Evolutionary conservation across 2,329 filamentous ascomycete species (phyloP).

Genomic region (Polychaeton citri): DNA sequence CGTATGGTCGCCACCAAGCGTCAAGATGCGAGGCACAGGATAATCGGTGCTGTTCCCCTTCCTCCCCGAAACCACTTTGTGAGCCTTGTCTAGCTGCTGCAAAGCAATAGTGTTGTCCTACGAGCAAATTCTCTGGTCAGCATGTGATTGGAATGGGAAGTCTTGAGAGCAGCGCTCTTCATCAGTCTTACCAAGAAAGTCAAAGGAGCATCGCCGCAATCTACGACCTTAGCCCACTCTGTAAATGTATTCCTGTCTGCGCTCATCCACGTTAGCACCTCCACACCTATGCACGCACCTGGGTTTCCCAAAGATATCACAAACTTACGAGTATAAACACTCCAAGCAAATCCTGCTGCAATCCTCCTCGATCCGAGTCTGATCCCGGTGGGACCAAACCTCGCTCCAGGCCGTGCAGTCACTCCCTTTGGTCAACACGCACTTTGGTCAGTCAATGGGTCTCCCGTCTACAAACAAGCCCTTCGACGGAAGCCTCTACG

Average conservation of each 20-base stretch:
- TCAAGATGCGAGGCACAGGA: conserved; percentile 37
- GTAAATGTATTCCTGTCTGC: conserved; percentile 15
- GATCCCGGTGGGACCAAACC: conserved; percentile 41
- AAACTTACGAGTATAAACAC: conserved; percentile 36
- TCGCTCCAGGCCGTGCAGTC: conserved; percentile 38
- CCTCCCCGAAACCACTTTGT: conserved; percentile 37
- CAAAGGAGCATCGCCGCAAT: conserved; percentile 42
- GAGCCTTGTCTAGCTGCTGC: conserved; percentile 39
- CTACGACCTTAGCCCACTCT: conserved; percentile 39
- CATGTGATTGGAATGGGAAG: too few relatives aligned
- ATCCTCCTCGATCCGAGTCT: conserved; percentile 38
- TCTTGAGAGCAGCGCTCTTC: background rate
- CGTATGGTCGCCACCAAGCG: conserved; percentile 43
- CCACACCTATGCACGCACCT: too few relatives aligned
- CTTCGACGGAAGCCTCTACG: too few relatives aligned
- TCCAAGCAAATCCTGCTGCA: conserved; percentile 26
- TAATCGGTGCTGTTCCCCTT: conserved; percentile 31
- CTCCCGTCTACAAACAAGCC: background rate
- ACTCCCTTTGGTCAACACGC: conserved; percentile 24
- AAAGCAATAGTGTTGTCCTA: conserved; percentile 42
- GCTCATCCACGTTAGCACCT: too few relatives aligned
- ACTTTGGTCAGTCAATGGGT: background rate
- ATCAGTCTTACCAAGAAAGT: conserved; percentile 15
- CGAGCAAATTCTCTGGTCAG: background rate
- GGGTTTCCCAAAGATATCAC: too few relatives aligned